Evolutionary conservation across 257 asterid species (phyloP).

Genomic region (Solanum medicagineum): DNA sequence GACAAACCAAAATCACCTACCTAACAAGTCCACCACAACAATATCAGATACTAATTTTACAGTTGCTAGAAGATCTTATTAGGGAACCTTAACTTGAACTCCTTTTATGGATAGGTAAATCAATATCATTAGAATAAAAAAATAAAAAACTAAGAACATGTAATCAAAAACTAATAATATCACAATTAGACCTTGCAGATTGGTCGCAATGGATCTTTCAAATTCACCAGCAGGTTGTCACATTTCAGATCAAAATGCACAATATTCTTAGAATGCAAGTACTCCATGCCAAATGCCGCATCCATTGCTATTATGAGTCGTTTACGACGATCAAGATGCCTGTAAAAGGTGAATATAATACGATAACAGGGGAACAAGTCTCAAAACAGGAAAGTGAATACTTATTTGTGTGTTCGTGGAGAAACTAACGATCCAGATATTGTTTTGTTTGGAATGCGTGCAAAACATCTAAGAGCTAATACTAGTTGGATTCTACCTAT

Average conservation of each 20-base stretch:
- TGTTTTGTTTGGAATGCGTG: not conserved
- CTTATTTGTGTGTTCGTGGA: not conserved
- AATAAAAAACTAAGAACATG: not conserved
- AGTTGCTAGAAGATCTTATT: not conserved
- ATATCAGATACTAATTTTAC: not conserved
- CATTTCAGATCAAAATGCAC: constrained; percentile 95
- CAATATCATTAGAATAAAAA: not conserved
- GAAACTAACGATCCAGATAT: not conserved
- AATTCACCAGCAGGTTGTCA: constrained; percentile 79
- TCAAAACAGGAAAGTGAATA: not conserved
- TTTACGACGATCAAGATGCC: constrained; percentile 82
- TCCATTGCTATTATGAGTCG: constrained; percentile 86
- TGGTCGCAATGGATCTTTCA: constrained; percentile 87
- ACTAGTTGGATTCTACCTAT: constrained; percentile 23
- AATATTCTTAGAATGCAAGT: constrained; percentile 84
- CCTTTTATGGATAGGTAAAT: not conserved
- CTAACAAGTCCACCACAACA: constrained; percentile 27
- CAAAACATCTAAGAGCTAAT: not conserved
- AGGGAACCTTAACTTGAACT: not conserved
- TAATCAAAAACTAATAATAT: not conserved
- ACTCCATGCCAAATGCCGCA: constrained; percentile 97
- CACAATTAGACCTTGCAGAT: constrained; percentile 61
- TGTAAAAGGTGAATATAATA: constrained; percentile 15
- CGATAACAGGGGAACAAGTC: not conserved
- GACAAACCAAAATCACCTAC: constrained; percentile 95